Percentiles rank a stretch among this genome's conserved stretches.
These are phyloP conservation scores for Sindora glabra DNA, from an alignment of 306 rosid species.

Conservation along the genomic window DNA sequence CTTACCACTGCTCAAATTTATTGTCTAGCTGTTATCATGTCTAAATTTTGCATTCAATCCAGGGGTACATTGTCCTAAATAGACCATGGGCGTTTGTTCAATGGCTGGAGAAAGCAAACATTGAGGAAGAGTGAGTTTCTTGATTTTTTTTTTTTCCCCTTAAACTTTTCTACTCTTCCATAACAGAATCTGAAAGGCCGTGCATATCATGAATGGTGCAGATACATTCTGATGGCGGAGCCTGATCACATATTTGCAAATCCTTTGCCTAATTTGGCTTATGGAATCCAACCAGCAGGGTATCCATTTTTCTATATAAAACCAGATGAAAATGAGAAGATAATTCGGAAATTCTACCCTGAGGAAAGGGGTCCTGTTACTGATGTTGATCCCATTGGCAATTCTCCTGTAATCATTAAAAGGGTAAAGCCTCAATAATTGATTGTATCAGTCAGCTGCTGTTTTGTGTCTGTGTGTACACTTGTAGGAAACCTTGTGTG, in stretches of 20 bases:
- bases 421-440: constrained; percentile 48
- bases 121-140: constrained; percentile 69
- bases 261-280: constrained; percentile 81
- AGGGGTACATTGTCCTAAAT: constrained; percentile 89
- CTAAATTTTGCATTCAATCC: constrained; percentile 14
- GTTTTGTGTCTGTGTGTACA: not conserved
- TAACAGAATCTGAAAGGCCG: constrained; percentile 25
- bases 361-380: constrained; percentile 72
- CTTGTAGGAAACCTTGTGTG: no score
- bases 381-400: constrained; percentile 84
- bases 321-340: constrained; percentile 57
- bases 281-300: constrained; percentile 54
- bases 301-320: constrained; percentile 81
- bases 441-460: constrained; percentile 4
- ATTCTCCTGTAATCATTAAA: constrained; percentile 85
- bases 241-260: constrained; percentile 82
- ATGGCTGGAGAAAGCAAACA: constrained; percentile 85
- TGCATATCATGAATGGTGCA: constrained; percentile 46
- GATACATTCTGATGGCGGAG: constrained; percentile 95
- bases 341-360: constrained; percentile 72
- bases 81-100: constrained; percentile 99
- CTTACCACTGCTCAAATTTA: no score
- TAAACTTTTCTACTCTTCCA: not conserved
- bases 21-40: not conserved
- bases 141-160: not conserved